These are phyloP conservation scores for Chaetoceros tenuissimus DNA, from an alignment of 108 stramenopile genomes.

Conservation along the genomic window DNA sequence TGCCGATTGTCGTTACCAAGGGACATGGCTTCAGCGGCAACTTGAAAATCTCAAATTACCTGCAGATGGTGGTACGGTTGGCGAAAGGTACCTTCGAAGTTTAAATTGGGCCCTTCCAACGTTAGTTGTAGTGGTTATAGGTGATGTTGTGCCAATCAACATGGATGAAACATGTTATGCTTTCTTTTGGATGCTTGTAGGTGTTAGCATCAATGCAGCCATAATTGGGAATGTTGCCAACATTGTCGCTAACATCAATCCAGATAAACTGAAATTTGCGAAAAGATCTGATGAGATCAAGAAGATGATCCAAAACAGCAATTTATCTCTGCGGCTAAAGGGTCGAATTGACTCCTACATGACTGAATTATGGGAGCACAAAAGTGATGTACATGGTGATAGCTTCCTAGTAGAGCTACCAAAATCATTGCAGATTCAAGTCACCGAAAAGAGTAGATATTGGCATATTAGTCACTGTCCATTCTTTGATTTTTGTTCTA, in stretches of 20 bases:
- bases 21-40: slow-evolving; percentile 47
- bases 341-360: slow-evolving; percentile 34
- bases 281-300: slow-evolving; percentile 32
- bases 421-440: slow-evolving; percentile 23
- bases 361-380: slow-evolving; percentile 30
- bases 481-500: slow-evolving; percentile 39
- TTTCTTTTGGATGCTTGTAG: slow-evolving; percentile 32
- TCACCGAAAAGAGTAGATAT: slow-evolving; percentile 12
- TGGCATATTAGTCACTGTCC: slow-evolving; percentile 26
- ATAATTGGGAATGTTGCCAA: slow-evolving; percentile 51
- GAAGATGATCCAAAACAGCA: slow-evolving; percentile 26
- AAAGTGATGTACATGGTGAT: slow-evolving; percentile 18
- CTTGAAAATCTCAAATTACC: slow-evolving; percentile 27
- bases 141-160: slow-evolving; percentile 41
- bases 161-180: slow-evolving; percentile 39
- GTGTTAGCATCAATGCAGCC: slow-evolving; percentile 42
- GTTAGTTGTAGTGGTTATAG: slow-evolving; percentile 43
- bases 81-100: slow-evolving; percentile 32
- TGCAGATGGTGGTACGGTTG: slow-evolving; percentile 18
- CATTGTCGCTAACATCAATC: slow-evolving; percentile 40
- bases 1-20: slow-evolving; percentile 26
- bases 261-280: slow-evolving; percentile 19
- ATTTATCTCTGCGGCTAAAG: slow-evolving; percentile 20
- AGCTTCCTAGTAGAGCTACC: slow-evolving; percentile 26
- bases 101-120: slow-evolving; percentile 60